Evolutionary conservation across 2,329 filamentous ascomycete species (phyloP), one percentile per base, ranked within the genome.

Genomic region (Chrysoporthe austroafricana): DNA sequence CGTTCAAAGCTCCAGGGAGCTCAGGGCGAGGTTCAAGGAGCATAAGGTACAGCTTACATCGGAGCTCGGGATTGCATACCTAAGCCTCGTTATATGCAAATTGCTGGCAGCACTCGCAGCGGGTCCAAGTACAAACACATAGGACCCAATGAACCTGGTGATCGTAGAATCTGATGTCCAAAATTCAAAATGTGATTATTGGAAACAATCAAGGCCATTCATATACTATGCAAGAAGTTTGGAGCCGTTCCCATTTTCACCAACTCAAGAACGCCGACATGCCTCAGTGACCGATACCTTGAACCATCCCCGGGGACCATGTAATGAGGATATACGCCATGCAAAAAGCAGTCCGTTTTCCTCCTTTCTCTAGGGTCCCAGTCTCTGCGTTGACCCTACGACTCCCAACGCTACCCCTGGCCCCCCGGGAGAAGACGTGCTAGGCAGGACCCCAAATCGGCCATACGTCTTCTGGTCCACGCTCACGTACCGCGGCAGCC

Each of bases 391-490:
- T 62, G 83, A 85, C 21, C 86, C 88, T 57, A 91, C 82, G 67
- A 91, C 86, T 66, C 88, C 88, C 73, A 91, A 82, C 1, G 85
- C 82, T 68, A 91, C 86, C 65, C 88, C 88, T 72, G 85, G 82
- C 18, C 84, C 77, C 70, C 82, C 80, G 7, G 80, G 76, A 58
- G 76, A 74, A 21, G 79, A 76, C 65, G 78, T 76, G 52, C 75
- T 75, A 71, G 74, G 95, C 66, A 98, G 82, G 16, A 97, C 91
- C 1, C 95, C 95, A 74, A 97, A 97, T 64, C 95, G 86, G 8
- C 95, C 95, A 75, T 95, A 97, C 6, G 93, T 97, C 84, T 97
- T 97, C 79, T 97, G 94, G 75, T 98, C 95, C 18, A 97, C 90
- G 66, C 92, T 96, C 60, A 98, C 91, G 75, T 97, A 98, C 79